Base-by-base conservation (phyloP, 768 basidiomycete genomes). In the Boletus rufocinnamomeus region DNA sequence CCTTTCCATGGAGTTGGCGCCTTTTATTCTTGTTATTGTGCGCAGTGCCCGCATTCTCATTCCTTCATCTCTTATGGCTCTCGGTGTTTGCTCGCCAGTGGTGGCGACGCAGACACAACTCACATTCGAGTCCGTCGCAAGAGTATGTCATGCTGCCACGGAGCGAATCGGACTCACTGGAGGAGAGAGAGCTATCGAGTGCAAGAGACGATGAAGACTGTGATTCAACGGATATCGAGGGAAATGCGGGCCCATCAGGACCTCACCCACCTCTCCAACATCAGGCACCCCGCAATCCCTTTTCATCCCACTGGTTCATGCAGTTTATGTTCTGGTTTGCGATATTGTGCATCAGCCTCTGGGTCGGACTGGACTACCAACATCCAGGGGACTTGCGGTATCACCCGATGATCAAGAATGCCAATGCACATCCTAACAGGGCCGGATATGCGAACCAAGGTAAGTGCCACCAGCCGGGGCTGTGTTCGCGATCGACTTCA, bases 1-100 rank as follows among this genome's bases (percentile, higher is more conserved):
- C 55, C 0, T 68, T 69, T 46, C 68, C 66, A 1, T 19, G 38
- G 5, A 69, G 57, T 34, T 68, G 66, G 66, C 67, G 58, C 35
- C 1, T 67, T 0, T 1, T 64, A 1, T 43, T 67, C 50, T 11
- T 67, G 27, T 57, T 43, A 2, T 32, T 69, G 35, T 64, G 56
- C 16, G 51, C 56, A 2, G 48, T 64, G 7, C 66, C 68, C 9
- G 6, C 27, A 5, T 43, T 69, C 8, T 49, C 67, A 0, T 53
- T 50, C 3, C 14, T 64, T 7, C 66, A 67, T 1, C 30, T 64
- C 45, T 1, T 38, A 3, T 49, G 50, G 49, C 53, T 66, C 53
- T 16, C 48, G 23, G 45, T 44, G 1, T 34, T 9, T 2, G 41
- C n/a, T 23, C 25, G 23, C 16, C 30, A 25, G 9, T 45, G 55